Evolutionary conservation across 768 basidiomycete species (phyloP), one percentile per base, ranked within the genome.

Genomic region (Dacryopinax spathularia): DNA sequence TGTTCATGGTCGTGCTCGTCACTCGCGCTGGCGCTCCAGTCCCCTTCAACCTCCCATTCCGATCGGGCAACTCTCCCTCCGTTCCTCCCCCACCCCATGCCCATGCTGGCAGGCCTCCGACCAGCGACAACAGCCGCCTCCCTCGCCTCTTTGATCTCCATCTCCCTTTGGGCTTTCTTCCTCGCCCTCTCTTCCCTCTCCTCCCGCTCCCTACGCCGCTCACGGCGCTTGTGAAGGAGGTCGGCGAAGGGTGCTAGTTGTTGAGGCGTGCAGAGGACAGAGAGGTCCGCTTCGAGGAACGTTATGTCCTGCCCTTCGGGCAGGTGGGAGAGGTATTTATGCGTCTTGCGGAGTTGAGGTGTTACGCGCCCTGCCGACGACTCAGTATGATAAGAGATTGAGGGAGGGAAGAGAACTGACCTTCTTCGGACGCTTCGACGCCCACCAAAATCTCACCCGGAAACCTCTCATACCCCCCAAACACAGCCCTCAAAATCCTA

Each of bases 291-390:
- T 74, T 99, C 94, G 62, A 97, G 78, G 74, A 97, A 97, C 25
- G 92, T 87, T 44, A 97, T 91, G 70, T 98, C 94, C 35, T 91
- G 86, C 43, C 90, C 86, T 64, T 91, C 86, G 1, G 94, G 90
- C 68, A 97, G 80, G 73, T 98, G 94, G 2, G 84, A 84, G 66
- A 99, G 86, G 73, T 97, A 98, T 72, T 94, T 95, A 79, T 91
- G 97, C 33, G 94, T 86, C 74, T 91, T 89, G 59, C 94, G 85
- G 29, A 99, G 78, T 65, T 96, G 93, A 65, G 94, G 93, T 73
- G 95, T 90, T 67, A 99, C 87, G 0, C 87, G 48, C 15, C 48
- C 48, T 56, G 7, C 48, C 10, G 25, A 10, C 69, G 62, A 72
- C 13, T 33, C 34, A 6, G 33, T 13, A 18, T 16, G 29, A n/a